Base-by-base conservation (phyloP, 176 grass and related monocot genomes). In the Carex littledalei region DNA sequence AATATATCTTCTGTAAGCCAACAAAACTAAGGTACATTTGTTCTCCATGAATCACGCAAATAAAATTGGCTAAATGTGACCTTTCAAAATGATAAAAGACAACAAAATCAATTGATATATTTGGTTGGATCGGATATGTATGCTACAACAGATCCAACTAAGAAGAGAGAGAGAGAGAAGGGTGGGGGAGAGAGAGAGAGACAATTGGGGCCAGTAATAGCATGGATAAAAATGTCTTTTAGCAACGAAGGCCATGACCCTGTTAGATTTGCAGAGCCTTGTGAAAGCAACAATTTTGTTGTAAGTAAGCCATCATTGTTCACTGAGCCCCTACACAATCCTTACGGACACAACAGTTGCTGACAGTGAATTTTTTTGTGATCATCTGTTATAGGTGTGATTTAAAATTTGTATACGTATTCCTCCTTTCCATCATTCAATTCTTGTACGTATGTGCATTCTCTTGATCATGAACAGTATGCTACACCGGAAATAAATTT, bases 211-310 rank as follows among this genome's bases (percentile, higher is more conserved):
- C 84, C 92, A 84, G 82, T 86, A 81, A 88, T 89, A 90, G 85
- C 76, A 90, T 88, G 86, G 90, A 32, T 71, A 65, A 82, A 75
- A 90, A 26, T 92, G 92, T 94, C 92, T 34, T 94, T 78, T 94
- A 80, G 88, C 88, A 76, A 82, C 71, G 80, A 67, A 68, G 62
- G 92, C 67, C 92, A 92, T 83, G 86, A 80, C 82, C 86, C 81
- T 45, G 55, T 92, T 88, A 89, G 90, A 94, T 94, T 92, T 92
- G 90, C 84, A 92, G 86, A 92, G 88, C 90, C 88, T 90, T 83
- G 35, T 81, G 92, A 94, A 85, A 92, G 92, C 59, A 90, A 94
- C 86, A 74, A 81, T 80, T 92, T 94, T 94, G 92, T 90, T 92
- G 49, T 17, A 47, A 72, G 29, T 67, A 79, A 52, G 71, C 88